These are phyloP conservation scores for Plasmodium reichenowi DNA, from an alignment of 169 alveolate genomes.

Conservation along the genomic window DNA sequence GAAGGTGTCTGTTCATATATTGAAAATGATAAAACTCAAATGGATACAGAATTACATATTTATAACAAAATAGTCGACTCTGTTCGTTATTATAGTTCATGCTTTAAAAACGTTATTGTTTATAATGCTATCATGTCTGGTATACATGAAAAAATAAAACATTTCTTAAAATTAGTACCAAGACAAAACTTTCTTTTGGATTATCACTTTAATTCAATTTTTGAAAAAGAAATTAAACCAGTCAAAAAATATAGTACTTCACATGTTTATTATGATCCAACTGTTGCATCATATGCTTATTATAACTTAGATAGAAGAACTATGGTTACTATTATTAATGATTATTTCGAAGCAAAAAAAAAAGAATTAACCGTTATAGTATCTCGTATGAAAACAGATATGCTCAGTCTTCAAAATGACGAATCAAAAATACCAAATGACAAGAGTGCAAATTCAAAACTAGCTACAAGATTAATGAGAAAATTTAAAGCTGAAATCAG, in stretches of 20 bases:
- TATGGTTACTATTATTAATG: slow-evolving; percentile 30
- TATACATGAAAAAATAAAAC: slow-evolving; percentile 26
- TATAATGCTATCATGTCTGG: slow-evolving; percentile 19
- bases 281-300: slow-evolving; percentile 32
- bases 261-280: slow-evolving; percentile 21
- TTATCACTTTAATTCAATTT: slow-evolving; percentile 23
- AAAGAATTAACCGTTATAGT: slow-evolving; percentile 21
- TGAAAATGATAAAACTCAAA: not conserved
- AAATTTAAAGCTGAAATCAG: slow-evolving; percentile 32
- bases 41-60: not conserved
- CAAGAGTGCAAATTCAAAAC: not conserved
- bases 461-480: not conserved
- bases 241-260: not conserved
- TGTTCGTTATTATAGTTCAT: slow-evolving; percentile 21
- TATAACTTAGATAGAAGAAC: slow-evolving; percentile 37
- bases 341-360: slow-evolving; percentile 47
- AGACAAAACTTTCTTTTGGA: slow-evolving; percentile 4
- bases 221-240: slow-evolving; percentile 14
- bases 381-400: slow-evolving; percentile 40
- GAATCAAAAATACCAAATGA: slow-evolving; percentile 5
- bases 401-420: slow-evolving; percentile 14
- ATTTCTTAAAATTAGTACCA: slow-evolving; percentile 25
- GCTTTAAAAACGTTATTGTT: slow-evolving; percentile 36
- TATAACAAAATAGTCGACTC: not conserved
- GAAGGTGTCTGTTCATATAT: not conserved